Evolutionary conservation across 169 alveolate genomes (phyloP).

Genomic region (Babesia caballi): DNA sequence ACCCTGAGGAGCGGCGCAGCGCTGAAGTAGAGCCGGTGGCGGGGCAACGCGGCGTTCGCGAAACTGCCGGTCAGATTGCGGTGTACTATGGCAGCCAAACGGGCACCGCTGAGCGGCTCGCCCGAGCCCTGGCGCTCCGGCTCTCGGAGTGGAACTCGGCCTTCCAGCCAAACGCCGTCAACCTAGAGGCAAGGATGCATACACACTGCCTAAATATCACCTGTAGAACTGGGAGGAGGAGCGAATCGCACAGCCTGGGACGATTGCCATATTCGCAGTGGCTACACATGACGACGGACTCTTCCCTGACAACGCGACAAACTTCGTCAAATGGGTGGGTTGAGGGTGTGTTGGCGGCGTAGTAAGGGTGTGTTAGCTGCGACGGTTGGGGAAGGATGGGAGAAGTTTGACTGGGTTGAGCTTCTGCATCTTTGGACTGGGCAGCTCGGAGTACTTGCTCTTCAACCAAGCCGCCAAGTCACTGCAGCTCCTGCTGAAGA

Average conservation of each 20-base stretch:
- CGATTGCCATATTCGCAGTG: slow-evolving; percentile 63
- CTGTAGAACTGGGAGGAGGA: slow-evolving; percentile 40
- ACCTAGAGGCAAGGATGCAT: slow-evolving; percentile 30
- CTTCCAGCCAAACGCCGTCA: slow-evolving; percentile 6
- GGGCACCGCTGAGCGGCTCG: slow-evolving; percentile 64
- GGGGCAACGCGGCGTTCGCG: not conserved
- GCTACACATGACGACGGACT: slow-evolving; percentile 84
- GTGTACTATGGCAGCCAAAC: slow-evolving; percentile 66
- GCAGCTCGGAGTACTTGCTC: slow-evolving; percentile 70
- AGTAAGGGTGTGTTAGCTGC: slow-evolving; percentile 48
- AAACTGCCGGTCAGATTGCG: not conserved
- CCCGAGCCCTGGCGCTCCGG: slow-evolving; percentile 19
- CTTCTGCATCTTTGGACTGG: slow-evolving; percentile 73
- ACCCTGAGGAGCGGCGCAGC: not conserved
- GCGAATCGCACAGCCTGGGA: not conserved
- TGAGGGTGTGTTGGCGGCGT: not conserved
- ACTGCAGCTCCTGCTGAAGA: slow-evolving; percentile 45
- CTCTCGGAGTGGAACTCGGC: slow-evolving; percentile 7
- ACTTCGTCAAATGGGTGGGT: slow-evolving; percentile 61
- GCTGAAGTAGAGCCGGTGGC: not conserved
- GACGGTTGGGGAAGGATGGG: slow-evolving; percentile 35
- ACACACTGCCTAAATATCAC: not conserved
- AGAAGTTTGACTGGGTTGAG: slow-evolving; percentile 30
- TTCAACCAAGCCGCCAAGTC: slow-evolving; percentile 72
- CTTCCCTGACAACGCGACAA: slow-evolving; percentile 76